A percentile compares a stretch with the other conserved stretches of the same genome.
Conservation (phyloP, 768 basidiomycete genomes). For the Mycena sanguinolenta region DNA sequence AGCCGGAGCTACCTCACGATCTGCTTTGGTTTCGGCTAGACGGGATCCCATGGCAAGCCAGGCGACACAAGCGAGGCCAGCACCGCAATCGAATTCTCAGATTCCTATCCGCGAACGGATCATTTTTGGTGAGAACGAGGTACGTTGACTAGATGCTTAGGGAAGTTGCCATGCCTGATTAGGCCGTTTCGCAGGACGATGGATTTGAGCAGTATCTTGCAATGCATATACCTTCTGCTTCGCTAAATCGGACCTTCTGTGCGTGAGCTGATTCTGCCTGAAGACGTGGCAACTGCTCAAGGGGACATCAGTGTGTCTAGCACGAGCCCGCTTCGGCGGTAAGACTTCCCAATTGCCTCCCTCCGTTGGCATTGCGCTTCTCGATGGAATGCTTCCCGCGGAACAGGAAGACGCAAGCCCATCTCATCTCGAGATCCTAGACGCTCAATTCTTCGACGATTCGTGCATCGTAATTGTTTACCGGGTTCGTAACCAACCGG, state of each 20-base stretch:
- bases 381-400: slow-evolving; percentile 65
- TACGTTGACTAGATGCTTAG: slow-evolving; percentile 45
- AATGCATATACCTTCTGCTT: slow-evolving; percentile 56
- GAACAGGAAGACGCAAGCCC: slow-evolving; percentile 53
- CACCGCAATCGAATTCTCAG: slow-evolving; percentile 46
- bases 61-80: slow-evolving; percentile 48
- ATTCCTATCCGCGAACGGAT: slow-evolving; percentile 69
- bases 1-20: slow-evolving; percentile 73
- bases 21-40: slow-evolving; percentile 59
- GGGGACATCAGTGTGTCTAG: slow-evolving; percentile 66
- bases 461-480: slow-evolving; percentile 75
- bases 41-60: slow-evolving; percentile 43
- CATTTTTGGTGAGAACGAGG: slow-evolving; percentile 62
- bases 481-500: slow-evolving; percentile 59
- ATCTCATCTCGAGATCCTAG: slow-evolving; percentile 66
- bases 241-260: slow-evolving; percentile 59
- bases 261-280: slow-evolving; percentile 49
- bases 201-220: slow-evolving; percentile 67
- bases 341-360: slow-evolving; percentile 53
- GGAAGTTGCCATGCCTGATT: slow-evolving; percentile 44
- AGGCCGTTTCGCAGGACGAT: slow-evolving; percentile 53
- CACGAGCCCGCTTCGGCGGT: slow-evolving; percentile 64
- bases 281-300: slow-evolving; percentile 38
- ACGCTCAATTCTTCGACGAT: slow-evolving; percentile 86
- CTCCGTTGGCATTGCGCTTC: slow-evolving; percentile 63